These are phyloP conservation scores for Wickerhamiella kurtzmanii DNA, from an alignment of 805 yeast species.

Conservation along the genomic window DNA sequence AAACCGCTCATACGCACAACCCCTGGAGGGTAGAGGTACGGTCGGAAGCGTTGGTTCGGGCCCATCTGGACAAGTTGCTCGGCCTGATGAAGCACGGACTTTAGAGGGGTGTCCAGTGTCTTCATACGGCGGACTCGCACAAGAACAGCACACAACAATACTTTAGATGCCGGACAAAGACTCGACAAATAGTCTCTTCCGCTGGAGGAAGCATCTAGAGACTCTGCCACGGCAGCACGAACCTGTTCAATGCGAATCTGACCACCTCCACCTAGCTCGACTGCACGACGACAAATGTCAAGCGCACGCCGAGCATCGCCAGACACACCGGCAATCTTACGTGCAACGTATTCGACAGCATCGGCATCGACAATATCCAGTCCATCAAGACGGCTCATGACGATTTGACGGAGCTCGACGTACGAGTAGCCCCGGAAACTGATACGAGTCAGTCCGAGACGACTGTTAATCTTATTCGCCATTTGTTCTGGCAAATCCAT, in stretches of 20 bases:
- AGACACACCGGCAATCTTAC: conserved; percentile 90
- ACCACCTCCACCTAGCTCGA: conserved; percentile 39
- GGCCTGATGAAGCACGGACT: conserved; percentile 70
- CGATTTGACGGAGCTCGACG: conserved; percentile 62
- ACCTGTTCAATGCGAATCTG: conserved; percentile 24
- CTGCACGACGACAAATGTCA: conserved; percentile 75
- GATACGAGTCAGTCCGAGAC: conserved; percentile 77
- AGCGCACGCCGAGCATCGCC: conserved; percentile 95
- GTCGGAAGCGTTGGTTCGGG: conserved; percentile 20
- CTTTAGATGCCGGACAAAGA: conserved; percentile 55
- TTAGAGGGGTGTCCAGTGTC: conserved; percentile 53
- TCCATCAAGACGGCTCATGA: conserved; percentile 51
- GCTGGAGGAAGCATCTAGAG: conserved; percentile 28
- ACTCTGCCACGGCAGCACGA: conserved; percentile 8
- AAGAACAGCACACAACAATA: conserved; percentile 57
- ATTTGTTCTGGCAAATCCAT: conserved; percentile 93
- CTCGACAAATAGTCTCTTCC: conserved; percentile 50
- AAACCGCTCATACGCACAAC: conserved; percentile 46
- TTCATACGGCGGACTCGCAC: conserved; percentile 55
- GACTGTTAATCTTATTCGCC: conserved; percentile 78
- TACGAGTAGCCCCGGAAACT: conserved; percentile 82
- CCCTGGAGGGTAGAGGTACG: conserved; percentile 16
- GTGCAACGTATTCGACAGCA: conserved; percentile 81
- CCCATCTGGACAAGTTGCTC: conserved; percentile 37
- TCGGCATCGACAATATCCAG: conserved; percentile 25